These are phyloP conservation scores for Trichosporon ovoides DNA, from an alignment of 1,284 basidiomycete genomes.

Conservation along the genomic window DNA sequence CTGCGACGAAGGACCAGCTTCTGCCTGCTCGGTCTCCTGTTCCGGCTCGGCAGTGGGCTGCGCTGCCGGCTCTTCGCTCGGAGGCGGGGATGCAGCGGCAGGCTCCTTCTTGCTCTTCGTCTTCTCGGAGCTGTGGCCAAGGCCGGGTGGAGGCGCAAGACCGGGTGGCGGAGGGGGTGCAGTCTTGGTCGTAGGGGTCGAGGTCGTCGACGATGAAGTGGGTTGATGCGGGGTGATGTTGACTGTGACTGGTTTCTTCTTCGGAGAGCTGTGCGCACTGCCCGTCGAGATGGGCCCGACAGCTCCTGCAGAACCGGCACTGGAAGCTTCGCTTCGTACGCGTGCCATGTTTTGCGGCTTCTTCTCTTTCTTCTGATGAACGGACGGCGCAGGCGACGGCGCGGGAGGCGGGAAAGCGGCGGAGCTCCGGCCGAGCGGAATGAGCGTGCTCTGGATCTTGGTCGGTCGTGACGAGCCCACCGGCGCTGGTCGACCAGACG, in stretches of 20 bases:
- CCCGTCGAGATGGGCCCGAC: constrained; percentile 14
- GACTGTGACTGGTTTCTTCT: constrained; percentile 29
- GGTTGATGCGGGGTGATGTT: constrained; percentile 5
- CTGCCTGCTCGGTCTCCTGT: constrained; percentile 29
- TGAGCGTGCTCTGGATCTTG: constrained; percentile 32
- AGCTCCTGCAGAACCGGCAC: constrained; percentile 16
- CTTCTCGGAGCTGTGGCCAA: constrained; percentile 6
- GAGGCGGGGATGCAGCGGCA: background rate
- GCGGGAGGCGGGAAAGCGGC: constrained; percentile 53
- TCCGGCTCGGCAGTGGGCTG: background rate
- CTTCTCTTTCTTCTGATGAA: constrained; percentile 19
- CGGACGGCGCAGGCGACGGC: constrained; percentile 58
- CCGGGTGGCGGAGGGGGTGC: constrained; percentile 51
- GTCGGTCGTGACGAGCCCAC: constrained; percentile 31
- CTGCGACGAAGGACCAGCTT: constrained; percentile 40
- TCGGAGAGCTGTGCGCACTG: constrained; percentile 38
- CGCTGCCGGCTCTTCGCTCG: background rate
- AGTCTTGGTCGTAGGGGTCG: constrained; percentile 52
- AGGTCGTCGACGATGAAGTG: background rate
- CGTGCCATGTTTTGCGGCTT: constrained; percentile 32
- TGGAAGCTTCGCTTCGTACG: constrained; percentile 35
- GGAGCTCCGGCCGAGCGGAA: constrained; percentile 37
- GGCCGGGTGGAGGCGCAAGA: constrained; percentile 19
- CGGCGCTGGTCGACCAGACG: constrained; percentile 13
- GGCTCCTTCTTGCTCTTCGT: background rate